Conservation (phyloP, 1,284 basidiomycete species). For the Trichosporon coremiiforme region DNA sequence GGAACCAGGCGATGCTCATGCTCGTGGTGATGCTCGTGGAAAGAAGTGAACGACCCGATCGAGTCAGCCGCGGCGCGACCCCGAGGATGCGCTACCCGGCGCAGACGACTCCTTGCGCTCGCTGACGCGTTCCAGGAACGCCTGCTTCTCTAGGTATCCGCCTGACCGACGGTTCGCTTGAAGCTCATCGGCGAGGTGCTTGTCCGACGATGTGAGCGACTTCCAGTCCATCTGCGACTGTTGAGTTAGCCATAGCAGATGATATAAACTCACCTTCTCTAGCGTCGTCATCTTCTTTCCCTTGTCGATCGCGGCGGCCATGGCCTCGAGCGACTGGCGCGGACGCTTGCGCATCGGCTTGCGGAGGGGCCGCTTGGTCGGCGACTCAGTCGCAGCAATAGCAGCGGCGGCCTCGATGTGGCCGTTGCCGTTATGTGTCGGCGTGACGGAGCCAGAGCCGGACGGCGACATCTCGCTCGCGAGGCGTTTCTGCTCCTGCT, state of each 20-base stretch:
- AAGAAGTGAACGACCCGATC: background rate
- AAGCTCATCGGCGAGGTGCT: slow-evolving; percentile 43
- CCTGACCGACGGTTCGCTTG: slow-evolving; percentile 48
- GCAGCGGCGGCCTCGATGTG: slow-evolving; percentile 1
- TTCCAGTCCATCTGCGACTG: slow-evolving; percentile 56
- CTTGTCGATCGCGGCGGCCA: slow-evolving; percentile 50
- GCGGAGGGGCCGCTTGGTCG: slow-evolving; percentile 21
- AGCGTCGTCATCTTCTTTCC: slow-evolving; percentile 57
- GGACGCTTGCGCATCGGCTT: slow-evolving; percentile 44
- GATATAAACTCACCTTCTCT: slow-evolving; percentile 47
- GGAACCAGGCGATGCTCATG: slow-evolving; percentile 4
- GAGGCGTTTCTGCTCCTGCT: slow-evolving; percentile 16
- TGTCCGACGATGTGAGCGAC: slow-evolving; percentile 40
- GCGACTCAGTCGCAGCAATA: background rate
- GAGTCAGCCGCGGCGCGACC: slow-evolving; percentile 12
- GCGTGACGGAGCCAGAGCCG: slow-evolving; percentile 5
- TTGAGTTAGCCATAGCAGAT: background rate
- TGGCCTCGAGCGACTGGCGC: slow-evolving; percentile 52
- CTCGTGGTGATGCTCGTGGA: background rate
- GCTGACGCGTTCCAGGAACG: slow-evolving; percentile 52
- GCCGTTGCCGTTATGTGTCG: slow-evolving; percentile 17
- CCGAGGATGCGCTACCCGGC: background rate
- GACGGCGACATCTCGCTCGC: slow-evolving; percentile 14
- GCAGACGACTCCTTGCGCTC: slow-evolving; percentile 34
- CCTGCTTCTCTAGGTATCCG: slow-evolving; percentile 51